Evolutionary conservation across 1,139 yeast species (phyloP).

Genomic region (Tardiomyces digboiensis): DNA sequence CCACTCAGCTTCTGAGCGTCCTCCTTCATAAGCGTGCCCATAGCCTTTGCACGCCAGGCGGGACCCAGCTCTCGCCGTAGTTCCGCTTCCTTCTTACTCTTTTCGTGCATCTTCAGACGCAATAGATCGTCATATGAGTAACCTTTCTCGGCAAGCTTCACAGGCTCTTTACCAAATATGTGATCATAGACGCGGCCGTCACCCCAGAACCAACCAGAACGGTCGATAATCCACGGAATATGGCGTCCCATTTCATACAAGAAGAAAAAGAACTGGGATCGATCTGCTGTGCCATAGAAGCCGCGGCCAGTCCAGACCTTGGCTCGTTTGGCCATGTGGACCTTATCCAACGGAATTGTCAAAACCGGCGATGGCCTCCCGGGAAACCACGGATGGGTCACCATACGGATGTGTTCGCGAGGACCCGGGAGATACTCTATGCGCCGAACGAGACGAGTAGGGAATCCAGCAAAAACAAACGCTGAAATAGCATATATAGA

Average conservation of each 20-base stretch:
- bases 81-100: constrained; percentile 23
- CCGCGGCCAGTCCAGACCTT: constrained; percentile 83
- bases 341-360: constrained; percentile 49
- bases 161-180: constrained; percentile 65
- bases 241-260: constrained; percentile 47
- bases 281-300: constrained; percentile 75
- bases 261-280: constrained; percentile 63
- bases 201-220: constrained; percentile 87
- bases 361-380: constrained; percentile 69
- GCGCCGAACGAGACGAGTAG: constrained; percentile 62
- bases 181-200: constrained; percentile 82
- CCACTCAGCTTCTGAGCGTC: constrained; percentile 16
- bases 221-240: constrained; percentile 69
- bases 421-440: constrained; percentile 62
- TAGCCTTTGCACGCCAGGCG: constrained; percentile 28
- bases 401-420: constrained; percentile 46
- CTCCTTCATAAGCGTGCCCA: constrained; percentile 26
- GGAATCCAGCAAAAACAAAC: constrained; percentile 38
- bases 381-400: constrained; percentile 69
- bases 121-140: constrained; percentile 50
- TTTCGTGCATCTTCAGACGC: constrained; percentile 20
- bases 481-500: constrained; percentile 35
- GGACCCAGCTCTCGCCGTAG: constrained; percentile 29
- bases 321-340: constrained; percentile 50
- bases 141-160: constrained; percentile 71